These are phyloP conservation scores for Erythrophleum ivorense DNA, from an alignment of 331 rosid species.

Conservation along the genomic window DNA sequence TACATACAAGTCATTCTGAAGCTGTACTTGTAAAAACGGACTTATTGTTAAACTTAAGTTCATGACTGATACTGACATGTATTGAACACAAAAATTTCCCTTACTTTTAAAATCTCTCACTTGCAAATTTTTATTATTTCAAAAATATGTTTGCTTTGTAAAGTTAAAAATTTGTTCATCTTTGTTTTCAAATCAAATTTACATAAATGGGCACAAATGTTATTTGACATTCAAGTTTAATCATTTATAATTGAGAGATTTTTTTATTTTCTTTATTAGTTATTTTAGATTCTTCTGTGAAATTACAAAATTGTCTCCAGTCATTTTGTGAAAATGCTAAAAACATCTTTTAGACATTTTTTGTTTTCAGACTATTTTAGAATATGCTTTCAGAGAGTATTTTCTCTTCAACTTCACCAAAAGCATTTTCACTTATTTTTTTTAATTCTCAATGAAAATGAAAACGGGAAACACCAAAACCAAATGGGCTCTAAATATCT, in stretches of 20 bases:
- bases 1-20: background rate
- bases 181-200: too few relatives aligned
- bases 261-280: too few relatives aligned
- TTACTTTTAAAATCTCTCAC: too few relatives aligned
- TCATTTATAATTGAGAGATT: too few relatives aligned
- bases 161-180: too few relatives aligned
- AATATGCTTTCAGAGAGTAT: background rate
- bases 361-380: background rate
- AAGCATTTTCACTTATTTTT: background rate
- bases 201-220: too few relatives aligned
- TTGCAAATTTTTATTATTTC: too few relatives aligned
- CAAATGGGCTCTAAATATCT: background rate
- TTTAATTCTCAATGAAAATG: background rate
- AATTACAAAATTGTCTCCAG: background rate
- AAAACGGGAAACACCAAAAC: background rate
- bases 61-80: background rate
- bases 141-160: too few relatives aligned
- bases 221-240: too few relatives aligned
- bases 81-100: background rate
- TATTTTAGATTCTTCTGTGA: background rate
- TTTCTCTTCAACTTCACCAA: background rate
- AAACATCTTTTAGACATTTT: background rate
- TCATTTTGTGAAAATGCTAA: background rate
- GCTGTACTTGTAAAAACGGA: constrained; percentile 4
- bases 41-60: background rate